Base-by-base conservation (phyloP, 768 basidiomycete species). In the Suillus subalutaceus region DNA sequence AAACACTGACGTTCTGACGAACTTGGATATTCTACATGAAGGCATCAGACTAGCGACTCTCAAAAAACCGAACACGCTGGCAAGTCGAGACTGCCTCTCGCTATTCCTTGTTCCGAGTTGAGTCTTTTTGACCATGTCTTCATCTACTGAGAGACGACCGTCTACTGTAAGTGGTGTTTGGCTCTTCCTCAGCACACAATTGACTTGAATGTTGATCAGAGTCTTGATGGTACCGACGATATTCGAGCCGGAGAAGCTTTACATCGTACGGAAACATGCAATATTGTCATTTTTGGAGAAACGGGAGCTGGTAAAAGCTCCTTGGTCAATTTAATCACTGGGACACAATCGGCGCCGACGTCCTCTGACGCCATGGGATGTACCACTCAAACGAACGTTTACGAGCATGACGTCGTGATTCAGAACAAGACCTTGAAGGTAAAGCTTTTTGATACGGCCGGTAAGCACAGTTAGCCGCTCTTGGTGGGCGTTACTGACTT, bases 291-390 rank as follows among this genome's bases (percentile, higher is more conserved):
- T 67, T 76, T 78, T 63, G 75, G 75, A 66, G 75, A 77, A 15
- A 77, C 77, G 2, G 77, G 77, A 20, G 73, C 76, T 69, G 75
- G 75, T 0, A 67, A 77, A 64, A 76, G 75, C 48, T 76, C 75
- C 15, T 70, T 76, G 63, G 75, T 76, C 18, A 76, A 76, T 44
- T 48, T 76, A 38, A 78, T 76, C 66, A 65, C 74, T 59, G 73
- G 77, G 23, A 73, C 69, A 57, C 77, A 77, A 68, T 73, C 75
- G 59, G 77, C 75, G 64, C 75, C 5, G 3, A 68, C 71, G 16
- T 74, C 72, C 38, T 68, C 66, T 48, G 72, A 74, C 52, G 56
- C 74, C n/a, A 7, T 35, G 4, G 63, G 69, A 26, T 70, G 72
- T 61, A 75, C 74, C 18, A 23, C 18, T 15, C 18, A 43, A 60